Evolutionary conservation across 306 rosid genomes (phyloP).

Genomic region (Macrotyloma uniflorum): DNA sequence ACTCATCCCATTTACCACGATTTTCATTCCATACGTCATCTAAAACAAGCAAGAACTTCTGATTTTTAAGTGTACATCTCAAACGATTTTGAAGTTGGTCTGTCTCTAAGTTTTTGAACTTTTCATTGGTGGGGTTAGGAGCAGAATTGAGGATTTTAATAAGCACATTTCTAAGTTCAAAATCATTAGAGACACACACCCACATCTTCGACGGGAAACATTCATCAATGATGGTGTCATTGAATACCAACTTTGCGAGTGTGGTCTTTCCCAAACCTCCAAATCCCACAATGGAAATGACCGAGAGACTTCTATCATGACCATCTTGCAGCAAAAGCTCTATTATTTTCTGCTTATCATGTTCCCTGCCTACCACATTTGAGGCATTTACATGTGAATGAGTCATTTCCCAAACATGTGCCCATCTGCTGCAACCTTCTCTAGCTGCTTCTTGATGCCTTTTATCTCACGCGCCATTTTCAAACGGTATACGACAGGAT

Average conservation of each 20-base stretch:
- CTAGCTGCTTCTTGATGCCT: background rate
- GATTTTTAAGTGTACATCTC: background rate
- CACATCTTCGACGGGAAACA: background rate
- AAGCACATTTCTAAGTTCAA: slow-evolving; percentile 1
- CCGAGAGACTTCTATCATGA: background rate
- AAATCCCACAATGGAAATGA: background rate
- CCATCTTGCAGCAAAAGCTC: background rate
- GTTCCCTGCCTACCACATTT: background rate
- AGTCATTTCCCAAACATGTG: background rate
- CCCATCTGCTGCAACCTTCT: background rate
- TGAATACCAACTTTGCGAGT: background rate
- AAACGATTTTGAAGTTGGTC: background rate
- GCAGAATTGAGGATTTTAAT: slow-evolving; percentile 3
- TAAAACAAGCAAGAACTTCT: background rate
- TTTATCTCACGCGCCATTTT: background rate
- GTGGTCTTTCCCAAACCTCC: slow-evolving; percentile 18
- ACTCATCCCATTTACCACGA: background rate
- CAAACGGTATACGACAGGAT: background rate
- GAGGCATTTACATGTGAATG: background rate
- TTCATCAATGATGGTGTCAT: background rate
- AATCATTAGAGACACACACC: slow-evolving; percentile 21
- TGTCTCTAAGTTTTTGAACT: background rate
- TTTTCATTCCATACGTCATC: background rate
- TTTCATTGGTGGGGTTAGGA: background rate
- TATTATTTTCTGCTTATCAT: background rate